Base-by-base conservation (phyloP, 2,329 filamentous ascomycete species). In the Trichoderma atrobrunneum region DNA sequence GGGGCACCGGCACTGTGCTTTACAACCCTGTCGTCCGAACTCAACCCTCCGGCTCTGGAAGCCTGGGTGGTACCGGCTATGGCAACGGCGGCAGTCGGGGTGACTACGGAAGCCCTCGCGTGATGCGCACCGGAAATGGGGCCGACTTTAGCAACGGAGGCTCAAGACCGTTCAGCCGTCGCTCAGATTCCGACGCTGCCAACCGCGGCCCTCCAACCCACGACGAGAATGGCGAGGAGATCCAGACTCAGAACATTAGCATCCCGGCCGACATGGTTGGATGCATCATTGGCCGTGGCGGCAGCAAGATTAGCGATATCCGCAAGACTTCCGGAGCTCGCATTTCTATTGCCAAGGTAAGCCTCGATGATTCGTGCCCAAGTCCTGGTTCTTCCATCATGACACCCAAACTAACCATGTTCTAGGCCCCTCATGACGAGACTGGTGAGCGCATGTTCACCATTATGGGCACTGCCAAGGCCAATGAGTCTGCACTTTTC, bases 261-360 rank as follows among this genome's bases (percentile, higher is more conserved):
- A 99, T 99, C 79, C 96, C 96, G 30, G 95, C 96, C 62, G 96
- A 99, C 85, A 99, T 99, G 96, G 96, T 99, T 82, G 96, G 96
- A 77, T 99, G 96, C 85, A 99, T 99, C 85, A 99, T 99, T 81
- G 96, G 96, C 76, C 92, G 95, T 75, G 94, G 88, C 70, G 96
- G 96, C 75, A 95, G 89, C 86, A 99, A 99, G 89, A 99, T 99
- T 80, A 98, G 94, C 82, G 96, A 99, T 85, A 99, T 99, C 78
- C 93, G 96, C 82, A 97, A 97, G 87, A 95, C 92, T 74, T 99
- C 96, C 70, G 95, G 95, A 73, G 96, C 96, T 74, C 93, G 95
- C 79, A 99, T 99, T 84, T 98, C 95, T 60, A 98, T 98, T 82
- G 95, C 95, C 78, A 98, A 98, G 87, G 91, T 88, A 80, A 80